A percentile compares a stretch with the other conserved stretches of the same genome.
These are phyloP conservation scores for Pezicula radicicola DNA, from an alignment of 2,329 filamentous ascomycete species.

Conservation along the genomic window DNA sequence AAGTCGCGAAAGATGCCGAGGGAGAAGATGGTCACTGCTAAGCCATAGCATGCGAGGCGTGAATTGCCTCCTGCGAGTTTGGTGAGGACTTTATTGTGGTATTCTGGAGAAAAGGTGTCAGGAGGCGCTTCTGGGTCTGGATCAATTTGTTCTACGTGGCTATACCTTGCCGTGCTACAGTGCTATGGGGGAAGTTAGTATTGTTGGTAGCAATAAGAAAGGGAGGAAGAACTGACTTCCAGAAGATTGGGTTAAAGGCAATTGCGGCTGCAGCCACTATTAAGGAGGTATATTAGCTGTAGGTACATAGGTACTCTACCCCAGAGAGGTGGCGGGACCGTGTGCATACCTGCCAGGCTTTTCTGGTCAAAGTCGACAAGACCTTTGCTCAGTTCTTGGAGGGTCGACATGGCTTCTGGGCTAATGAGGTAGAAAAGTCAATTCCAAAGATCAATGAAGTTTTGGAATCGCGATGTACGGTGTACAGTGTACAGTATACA, in stretches of 20 bases:
- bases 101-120: constrained; percentile 57
- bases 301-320: neutral
- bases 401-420: constrained; percentile 20
- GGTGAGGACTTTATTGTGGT: constrained; percentile 85
- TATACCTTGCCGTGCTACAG: constrained; percentile 77
- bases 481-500: too few species aligned
- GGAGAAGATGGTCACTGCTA: constrained; percentile 86
- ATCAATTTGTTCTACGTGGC: constrained; percentile 15
- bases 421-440: neutral
- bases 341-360: constrained; percentile 60
- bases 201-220: neutral
- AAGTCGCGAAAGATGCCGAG: constrained; percentile 86
- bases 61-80: constrained; percentile 79
- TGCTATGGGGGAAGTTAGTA: constrained; percentile 43
- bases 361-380: constrained; percentile 62
- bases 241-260: constrained; percentile 96
- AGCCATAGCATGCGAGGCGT: constrained; percentile 80
- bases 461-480: neutral
- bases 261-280: constrained; percentile 79
- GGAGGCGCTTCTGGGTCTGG: constrained; percentile 9
- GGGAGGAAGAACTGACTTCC: constrained; percentile 72
- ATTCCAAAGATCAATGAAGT: neutral
- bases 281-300: constrained; percentile 15
- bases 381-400: constrained; percentile 20
- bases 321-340: neutral